Percentiles rank a stretch among this genome's conserved stretches.
phyloP scores from a whole-genome alignment of 495 filamentous ascomycete species.

The Penicillium dipodomyicola region DNA sequence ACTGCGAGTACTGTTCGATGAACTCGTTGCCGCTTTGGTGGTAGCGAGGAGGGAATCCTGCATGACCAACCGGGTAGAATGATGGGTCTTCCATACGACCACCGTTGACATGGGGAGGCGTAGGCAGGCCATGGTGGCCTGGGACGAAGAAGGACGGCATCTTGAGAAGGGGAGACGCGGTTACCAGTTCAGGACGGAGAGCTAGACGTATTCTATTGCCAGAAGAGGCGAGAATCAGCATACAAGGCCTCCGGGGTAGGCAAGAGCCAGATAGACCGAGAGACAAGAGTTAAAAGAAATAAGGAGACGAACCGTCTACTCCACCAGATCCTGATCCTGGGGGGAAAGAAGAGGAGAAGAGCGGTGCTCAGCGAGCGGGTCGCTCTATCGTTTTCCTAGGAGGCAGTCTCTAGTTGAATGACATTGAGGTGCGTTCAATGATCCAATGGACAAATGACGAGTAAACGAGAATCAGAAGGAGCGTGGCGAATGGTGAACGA shows the following conservation, averaged over 20 bases:
- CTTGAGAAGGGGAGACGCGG: constrained; percentile 18
- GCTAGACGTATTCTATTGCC: constrained; percentile 34
- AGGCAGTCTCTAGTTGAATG: constrained; percentile 44
- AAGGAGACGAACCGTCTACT: constrained; percentile 50
- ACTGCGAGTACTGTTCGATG: constrained; percentile 52
- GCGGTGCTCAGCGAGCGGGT: constrained; percentile 45
- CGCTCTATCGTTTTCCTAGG: constrained; percentile 37
- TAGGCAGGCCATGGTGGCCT: constrained; percentile 45
- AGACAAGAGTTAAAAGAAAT: constrained; percentile 14
- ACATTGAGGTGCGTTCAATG: constrained; percentile 38
- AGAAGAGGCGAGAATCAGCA: constrained; percentile 18
- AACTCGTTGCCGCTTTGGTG: constrained; percentile 49
- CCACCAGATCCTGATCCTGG: constrained; percentile 46
- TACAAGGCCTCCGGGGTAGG: constrained; percentile 7
- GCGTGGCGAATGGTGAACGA: constrained; percentile 10
- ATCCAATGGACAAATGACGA: constrained; percentile 20
- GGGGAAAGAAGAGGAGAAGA: constrained; percentile 23
- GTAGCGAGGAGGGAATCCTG: constrained; percentile 47
- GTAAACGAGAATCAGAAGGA: constrained; percentile 31
- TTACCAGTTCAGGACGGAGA: constrained; percentile 42
- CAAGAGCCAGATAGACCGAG: constrained; percentile 11
- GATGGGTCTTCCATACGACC: constrained; percentile 44
- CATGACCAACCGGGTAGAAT: constrained; percentile 41
- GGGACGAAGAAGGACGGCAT: constrained; percentile 50
- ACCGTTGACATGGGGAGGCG: constrained; percentile 45